Conservation (phyloP, 1,284 basidiomycete species). For the Bjerkandera adusta region DNA sequence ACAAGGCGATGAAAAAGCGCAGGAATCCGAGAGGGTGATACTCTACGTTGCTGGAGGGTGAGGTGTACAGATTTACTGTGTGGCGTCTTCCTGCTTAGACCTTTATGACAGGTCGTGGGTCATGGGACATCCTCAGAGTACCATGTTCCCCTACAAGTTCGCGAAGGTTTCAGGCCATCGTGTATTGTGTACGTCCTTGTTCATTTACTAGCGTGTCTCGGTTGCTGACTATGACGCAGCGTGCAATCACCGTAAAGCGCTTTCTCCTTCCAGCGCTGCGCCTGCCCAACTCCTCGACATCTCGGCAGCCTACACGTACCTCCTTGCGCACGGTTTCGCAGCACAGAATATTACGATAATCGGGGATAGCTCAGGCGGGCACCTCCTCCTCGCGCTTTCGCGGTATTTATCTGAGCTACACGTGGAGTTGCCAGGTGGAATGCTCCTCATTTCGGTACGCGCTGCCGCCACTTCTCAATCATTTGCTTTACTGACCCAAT, state of each 20-base stretch:
- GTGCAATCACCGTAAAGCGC: conserved; percentile 13
- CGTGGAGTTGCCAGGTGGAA: conserved; percentile 11
- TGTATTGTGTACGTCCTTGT: conserved; percentile 7
- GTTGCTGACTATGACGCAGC: not conserved
- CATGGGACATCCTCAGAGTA: conserved; percentile 14
- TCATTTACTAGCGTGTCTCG: no score
- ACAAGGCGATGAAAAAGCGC: conserved; percentile 6
- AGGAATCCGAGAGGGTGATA: conserved; percentile 6
- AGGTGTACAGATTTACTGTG: not conserved
- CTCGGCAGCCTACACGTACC: conserved; percentile 10
- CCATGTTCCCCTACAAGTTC: conserved; percentile 15
- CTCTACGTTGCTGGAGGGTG: conserved; percentile 13
- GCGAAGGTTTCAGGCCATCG: conserved; percentile 8
- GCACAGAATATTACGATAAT: conserved; percentile 11
- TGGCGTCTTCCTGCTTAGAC: not conserved
- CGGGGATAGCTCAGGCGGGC: conserved; percentile 14
- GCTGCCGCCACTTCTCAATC: not conserved
- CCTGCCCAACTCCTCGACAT: conserved; percentile 14
- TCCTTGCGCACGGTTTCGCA: conserved; percentile 6
- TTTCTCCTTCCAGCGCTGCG: conserved; percentile 9
- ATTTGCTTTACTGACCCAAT: not conserved
- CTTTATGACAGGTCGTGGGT: conserved; percentile 10
- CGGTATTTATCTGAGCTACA: conserved; percentile 11
- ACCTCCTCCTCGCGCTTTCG: conserved; percentile 9
- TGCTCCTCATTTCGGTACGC: conserved; percentile 15